Percentiles rank a stretch among this genome's conserved stretches.
Evolutionary conservation across 2,329 filamentous ascomycete species (phyloP).

Genomic region (Colletotrichum chlorophyti): DNA sequence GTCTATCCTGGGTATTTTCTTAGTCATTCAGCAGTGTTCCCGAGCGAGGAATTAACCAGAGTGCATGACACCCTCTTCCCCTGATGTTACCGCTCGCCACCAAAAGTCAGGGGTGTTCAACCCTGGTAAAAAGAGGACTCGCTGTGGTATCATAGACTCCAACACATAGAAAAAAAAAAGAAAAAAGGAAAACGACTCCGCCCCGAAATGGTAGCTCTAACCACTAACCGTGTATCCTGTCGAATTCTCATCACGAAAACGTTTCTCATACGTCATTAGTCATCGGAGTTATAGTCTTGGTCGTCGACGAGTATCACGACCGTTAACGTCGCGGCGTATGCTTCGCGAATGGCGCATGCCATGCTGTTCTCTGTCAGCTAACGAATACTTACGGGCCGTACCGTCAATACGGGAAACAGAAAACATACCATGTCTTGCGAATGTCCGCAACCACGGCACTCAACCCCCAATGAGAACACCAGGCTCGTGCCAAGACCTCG

Average conservation of each 20-base stretch:
- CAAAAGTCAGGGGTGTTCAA: neutral
- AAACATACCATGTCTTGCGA: slow-evolving; percentile 68
- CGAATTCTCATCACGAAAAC: neutral
- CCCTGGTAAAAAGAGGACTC: slow-evolving; percentile 7
- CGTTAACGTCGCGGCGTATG: slow-evolving; percentile 75
- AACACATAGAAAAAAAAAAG: slow-evolving; percentile 22
- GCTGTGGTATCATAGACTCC: slow-evolving; percentile 21
- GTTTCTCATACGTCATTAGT: slow-evolving; percentile 13
- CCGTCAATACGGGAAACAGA: too few species aligned
- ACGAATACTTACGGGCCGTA: neutral
- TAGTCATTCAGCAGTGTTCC: neutral
- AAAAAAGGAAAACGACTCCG: too few species aligned
- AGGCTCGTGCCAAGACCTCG: slow-evolving; percentile 77
- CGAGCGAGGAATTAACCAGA: neutral
- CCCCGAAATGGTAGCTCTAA: neutral
- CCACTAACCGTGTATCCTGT: neutral
- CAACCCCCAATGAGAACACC: slow-evolving; percentile 79
- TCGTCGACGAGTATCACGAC: slow-evolving; percentile 74
- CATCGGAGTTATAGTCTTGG: slow-evolving; percentile 20
- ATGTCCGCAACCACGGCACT: slow-evolving; percentile 75
- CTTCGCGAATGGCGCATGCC: slow-evolving; percentile 77
- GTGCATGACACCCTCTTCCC: neutral
- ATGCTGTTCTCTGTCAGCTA: slow-evolving; percentile 51
- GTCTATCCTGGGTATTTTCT: slow-evolving; percentile 21
- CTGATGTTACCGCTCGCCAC: neutral